These are phyloP conservation scores for Hypomontagnella monticulosa DNA, from an alignment of 495 filamentous ascomycete species.

Conservation along the genomic window DNA sequence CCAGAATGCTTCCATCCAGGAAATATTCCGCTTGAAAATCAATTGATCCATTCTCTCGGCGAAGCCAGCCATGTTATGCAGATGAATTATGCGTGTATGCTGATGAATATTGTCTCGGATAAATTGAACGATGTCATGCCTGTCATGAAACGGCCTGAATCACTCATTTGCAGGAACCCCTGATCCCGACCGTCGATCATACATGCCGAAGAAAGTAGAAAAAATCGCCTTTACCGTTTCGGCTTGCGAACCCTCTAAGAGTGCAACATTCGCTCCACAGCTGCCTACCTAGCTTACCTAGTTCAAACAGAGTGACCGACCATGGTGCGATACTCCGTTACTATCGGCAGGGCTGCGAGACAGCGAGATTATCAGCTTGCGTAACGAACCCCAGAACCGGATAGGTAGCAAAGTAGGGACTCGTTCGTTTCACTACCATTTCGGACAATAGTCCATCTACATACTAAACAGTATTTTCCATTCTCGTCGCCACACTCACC, in stretches of 20 bases:
- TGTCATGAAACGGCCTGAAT: constrained; percentile 42
- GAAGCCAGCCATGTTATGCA: constrained; percentile 18
- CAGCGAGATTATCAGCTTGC: constrained; percentile 19
- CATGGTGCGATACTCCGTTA: constrained; percentile 31
- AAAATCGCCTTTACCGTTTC: constrained; percentile 31
- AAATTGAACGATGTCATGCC: constrained; percentile 30
- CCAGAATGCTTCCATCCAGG: constrained; percentile 25
- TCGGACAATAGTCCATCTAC: background rate
- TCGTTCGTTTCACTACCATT: constrained; percentile 40
- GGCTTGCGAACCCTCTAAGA: constrained; percentile 4
- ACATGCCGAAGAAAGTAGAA: constrained; percentile 31
- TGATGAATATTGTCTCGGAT: constrained; percentile 34
- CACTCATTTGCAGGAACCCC: constrained; percentile 27
- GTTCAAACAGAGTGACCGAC: constrained; percentile 30
- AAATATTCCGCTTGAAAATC: background rate
- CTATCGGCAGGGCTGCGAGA: constrained; percentile 38
- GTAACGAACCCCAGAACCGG: constrained; percentile 20
- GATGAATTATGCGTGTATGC: constrained; percentile 17
- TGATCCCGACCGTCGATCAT: constrained; percentile 43
- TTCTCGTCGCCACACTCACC: no score
- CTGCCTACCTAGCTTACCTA: constrained; percentile 11
- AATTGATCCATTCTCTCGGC: constrained; percentile 10
- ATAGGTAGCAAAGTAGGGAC: constrained; percentile 10
- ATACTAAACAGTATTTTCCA: constrained; percentile 11
- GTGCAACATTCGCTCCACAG: constrained; percentile 1